phyloP scores from a whole-genome alignment of 257 asterid genomes.

The Solanum chiquidenum region DNA sequence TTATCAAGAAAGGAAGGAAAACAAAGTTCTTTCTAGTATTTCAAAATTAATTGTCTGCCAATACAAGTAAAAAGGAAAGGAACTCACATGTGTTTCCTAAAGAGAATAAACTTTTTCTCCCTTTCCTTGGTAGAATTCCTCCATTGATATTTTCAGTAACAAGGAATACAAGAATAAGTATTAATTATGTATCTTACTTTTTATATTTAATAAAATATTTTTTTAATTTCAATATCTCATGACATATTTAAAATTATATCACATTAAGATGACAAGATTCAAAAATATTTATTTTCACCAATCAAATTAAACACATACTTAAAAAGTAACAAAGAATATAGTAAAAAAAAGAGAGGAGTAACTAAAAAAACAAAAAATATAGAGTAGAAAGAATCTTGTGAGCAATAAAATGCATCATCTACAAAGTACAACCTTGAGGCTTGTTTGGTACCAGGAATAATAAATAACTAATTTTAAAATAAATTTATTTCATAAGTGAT shows the following conservation, averaged over 20 bases:
- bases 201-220: no score
- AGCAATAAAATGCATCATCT: no score
- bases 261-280: accelerated
- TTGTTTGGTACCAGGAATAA: neutral
- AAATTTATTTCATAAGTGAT: no score
- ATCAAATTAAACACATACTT: no score
- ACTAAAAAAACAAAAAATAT: no score
- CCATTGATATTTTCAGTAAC: neutral
- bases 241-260: no score
- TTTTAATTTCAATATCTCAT: neutral
- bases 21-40: neutral
- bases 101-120: neutral
- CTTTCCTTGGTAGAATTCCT: neutral
- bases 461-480: no score
- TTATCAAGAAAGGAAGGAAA: neutral
- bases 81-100: neutral
- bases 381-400: no score
- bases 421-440: neutral
- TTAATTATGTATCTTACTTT: no score
- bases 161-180: neutral
- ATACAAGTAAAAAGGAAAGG: neutral
- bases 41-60: neutral
- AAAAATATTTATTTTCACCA: no score
- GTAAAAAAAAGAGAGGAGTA: no score
- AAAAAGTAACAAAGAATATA: no score